Evolutionary conservation across 352 stramenopile genomes (phyloP).

Genomic region (Aphanomyces cochlioides): DNA sequence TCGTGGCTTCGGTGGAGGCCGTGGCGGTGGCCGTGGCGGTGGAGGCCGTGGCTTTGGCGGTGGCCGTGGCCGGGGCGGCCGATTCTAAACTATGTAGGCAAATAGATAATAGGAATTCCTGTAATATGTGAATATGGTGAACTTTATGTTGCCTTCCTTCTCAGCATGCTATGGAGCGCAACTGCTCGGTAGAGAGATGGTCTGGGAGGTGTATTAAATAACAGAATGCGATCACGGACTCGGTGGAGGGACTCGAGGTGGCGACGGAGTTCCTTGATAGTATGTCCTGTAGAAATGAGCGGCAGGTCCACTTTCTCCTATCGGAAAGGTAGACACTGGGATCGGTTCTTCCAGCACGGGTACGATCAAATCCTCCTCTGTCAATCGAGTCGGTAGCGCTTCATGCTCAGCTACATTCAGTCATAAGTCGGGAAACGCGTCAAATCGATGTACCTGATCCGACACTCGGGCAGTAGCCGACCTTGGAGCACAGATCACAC

Average conservation of each 20-base stretch:
- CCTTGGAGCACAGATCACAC: not conserved
- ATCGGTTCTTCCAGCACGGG: not conserved
- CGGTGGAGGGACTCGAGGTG: too few species aligned
- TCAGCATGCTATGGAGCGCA: not conserved
- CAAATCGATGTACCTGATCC: not conserved
- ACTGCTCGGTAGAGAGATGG: not conserved
- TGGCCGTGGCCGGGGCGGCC: conserved; percentile 37
- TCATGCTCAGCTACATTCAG: not conserved
- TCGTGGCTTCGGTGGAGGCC: conserved; percentile 31
- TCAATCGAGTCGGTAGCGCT: not conserved
- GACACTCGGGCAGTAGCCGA: not conserved
- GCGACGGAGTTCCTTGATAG: not conserved
- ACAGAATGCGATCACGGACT: too few species aligned
- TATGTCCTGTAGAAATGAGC: not conserved
- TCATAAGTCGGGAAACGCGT: not conserved
- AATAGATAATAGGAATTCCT: conserved; percentile 22
- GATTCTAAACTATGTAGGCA: conserved; percentile 29
- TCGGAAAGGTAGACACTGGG: not conserved
- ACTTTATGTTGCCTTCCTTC: not conserved
- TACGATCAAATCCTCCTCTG: conserved; percentile 2
- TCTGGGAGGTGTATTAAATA: too few species aligned
- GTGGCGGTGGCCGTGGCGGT: conserved; percentile 14
- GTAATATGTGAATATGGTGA: conserved; percentile 3
- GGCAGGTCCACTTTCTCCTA: not conserved
- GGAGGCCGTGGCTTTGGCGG: not conserved